phyloP scores from a whole-genome alignment of 2,329 filamentous ascomycete species.

The Fusarium beomiforme region DNA sequence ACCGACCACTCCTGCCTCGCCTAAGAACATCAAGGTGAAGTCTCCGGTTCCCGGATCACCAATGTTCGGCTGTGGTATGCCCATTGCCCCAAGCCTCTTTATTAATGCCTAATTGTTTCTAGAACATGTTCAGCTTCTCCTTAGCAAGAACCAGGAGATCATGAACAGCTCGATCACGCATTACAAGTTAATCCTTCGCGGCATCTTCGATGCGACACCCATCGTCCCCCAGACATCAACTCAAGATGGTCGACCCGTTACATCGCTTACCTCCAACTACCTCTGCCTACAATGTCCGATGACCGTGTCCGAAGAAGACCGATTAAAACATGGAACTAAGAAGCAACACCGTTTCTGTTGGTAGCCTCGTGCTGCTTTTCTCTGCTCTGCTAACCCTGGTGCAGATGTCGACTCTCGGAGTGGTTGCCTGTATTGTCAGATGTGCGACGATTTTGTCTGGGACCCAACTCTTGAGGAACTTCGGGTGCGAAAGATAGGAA shows the following conservation, averaged over 20 bases:
- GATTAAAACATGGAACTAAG: slow-evolving; percentile 72
- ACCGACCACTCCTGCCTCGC: slow-evolving; percentile 62
- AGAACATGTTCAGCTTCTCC: slow-evolving; percentile 79
- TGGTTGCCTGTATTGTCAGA: slow-evolving; percentile 80
- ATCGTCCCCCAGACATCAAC: slow-evolving; percentile 73
- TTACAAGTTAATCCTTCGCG: slow-evolving; percentile 76
- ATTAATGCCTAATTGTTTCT: slow-evolving; percentile 43
- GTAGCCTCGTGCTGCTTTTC: slow-evolving; percentile 35
- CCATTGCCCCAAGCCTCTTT: neutral
- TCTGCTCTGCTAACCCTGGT: slow-evolving; percentile 42
- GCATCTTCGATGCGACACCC: slow-evolving; percentile 74
- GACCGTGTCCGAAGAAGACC: slow-evolving; percentile 73
- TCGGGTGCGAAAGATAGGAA: slow-evolving; percentile 74
- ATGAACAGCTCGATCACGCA: slow-evolving; percentile 75
- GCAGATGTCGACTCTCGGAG: slow-evolving; percentile 81
- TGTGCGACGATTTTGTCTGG: slow-evolving; percentile 85
- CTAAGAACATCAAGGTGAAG: slow-evolving; percentile 69
- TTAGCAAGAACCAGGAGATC: slow-evolving; percentile 68
- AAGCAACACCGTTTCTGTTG: slow-evolving; percentile 80
- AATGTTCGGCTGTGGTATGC: slow-evolving; percentile 72
- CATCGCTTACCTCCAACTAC: slow-evolving; percentile 73
- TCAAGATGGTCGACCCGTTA: slow-evolving; percentile 65
- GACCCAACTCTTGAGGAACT: slow-evolving; percentile 83
- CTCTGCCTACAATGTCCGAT: slow-evolving; percentile 78
- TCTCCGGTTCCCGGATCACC: slow-evolving; percentile 67